phyloP scores from a whole-genome alignment of 176 grass and related monocot species.

The Oryza meyeriana region DNA sequence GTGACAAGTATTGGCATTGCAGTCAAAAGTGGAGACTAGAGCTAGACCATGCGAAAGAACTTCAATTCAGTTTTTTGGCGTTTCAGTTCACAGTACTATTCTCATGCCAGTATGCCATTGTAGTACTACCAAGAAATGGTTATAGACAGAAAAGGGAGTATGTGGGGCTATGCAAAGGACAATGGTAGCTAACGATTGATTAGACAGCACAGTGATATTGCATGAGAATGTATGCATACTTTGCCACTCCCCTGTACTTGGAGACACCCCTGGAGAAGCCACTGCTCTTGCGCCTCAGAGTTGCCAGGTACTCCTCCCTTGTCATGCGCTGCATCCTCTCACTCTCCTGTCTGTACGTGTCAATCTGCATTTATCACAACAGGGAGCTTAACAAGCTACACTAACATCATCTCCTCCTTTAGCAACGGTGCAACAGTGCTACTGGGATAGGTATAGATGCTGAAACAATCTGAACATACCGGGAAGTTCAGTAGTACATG shows the following conservation, averaged over 20 bases:
- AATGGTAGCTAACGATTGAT: not conserved
- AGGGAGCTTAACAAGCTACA: not conserved
- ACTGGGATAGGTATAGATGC: not conserved
- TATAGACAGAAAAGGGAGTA: not conserved
- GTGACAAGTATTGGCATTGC: not conserved
- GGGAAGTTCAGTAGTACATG: slow-evolving; percentile 65
- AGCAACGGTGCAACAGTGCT: not conserved
- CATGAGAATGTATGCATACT: slow-evolving; percentile 15
- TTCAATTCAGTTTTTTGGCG: not conserved
- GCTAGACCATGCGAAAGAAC: not conserved
- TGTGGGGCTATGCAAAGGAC: not conserved
- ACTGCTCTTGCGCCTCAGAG: slow-evolving; percentile 63
- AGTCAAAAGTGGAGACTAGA: not conserved
- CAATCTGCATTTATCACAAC: slow-evolving; percentile 39
- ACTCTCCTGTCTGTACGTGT: slow-evolving; percentile 56
- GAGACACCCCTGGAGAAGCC: slow-evolving; percentile 80
- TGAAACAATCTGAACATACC: slow-evolving; percentile 35
- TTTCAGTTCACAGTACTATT: not conserved
- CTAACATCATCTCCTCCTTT: not conserved
- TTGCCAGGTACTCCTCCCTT: slow-evolving; percentile 57
- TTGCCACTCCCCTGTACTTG: slow-evolving; percentile 82
- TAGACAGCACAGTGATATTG: not conserved
- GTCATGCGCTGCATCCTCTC: slow-evolving; percentile 61
- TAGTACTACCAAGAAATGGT: not conserved
- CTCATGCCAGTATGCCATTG: not conserved